phyloP scores from a whole-genome alignment of 352 stramenopile genomes.

The Sclerospora graminicola region DNA sequence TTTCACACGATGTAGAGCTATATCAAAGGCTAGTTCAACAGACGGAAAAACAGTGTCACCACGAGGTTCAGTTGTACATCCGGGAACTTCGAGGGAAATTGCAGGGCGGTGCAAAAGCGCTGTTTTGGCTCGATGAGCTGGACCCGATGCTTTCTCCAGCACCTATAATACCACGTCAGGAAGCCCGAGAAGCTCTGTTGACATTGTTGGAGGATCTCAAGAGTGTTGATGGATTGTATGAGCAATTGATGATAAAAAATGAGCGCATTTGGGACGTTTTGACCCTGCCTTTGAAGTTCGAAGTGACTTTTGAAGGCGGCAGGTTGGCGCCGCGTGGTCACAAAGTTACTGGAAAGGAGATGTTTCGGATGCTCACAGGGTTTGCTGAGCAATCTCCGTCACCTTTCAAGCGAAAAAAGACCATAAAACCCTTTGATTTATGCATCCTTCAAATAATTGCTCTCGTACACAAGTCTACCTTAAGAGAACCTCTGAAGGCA shows the following conservation, averaged over 20 bases:
- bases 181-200: constrained; percentile 10
- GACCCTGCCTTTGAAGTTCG: constrained; percentile 20
- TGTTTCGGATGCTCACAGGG: constrained; percentile 8
- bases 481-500: constrained; percentile 3
- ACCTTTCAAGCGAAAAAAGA: too few relatives aligned
- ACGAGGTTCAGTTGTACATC: constrained; percentile 21
- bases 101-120: constrained; percentile 1
- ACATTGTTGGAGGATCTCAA: constrained; percentile 17
- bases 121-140: constrained; percentile 22
- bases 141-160: constrained; percentile 7
- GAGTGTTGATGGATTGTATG: constrained; percentile 11
- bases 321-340: constrained; percentile 9
- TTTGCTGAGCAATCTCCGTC: constrained; percentile 9
- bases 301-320: constrained; percentile 16
- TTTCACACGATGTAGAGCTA: too few relatives aligned
- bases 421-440: constrained; percentile 3
- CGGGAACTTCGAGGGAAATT: constrained; percentile 15
- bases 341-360: constrained; percentile 5
- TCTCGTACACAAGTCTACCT: neutral
- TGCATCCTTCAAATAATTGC: constrained; percentile 7
- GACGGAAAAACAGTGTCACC: constrained; percentile 5
- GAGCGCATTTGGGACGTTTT: constrained; percentile 8
- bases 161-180: constrained; percentile 2
- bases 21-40: constrained; percentile 2
- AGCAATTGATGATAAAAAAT: constrained; percentile 6